A percentile compares a stretch with the other conserved stretches of the same genome.
phyloP scores from a whole-genome alignment of 495 filamentous ascomycete species.

The Hyaloscypha hepaticicola region DNA sequence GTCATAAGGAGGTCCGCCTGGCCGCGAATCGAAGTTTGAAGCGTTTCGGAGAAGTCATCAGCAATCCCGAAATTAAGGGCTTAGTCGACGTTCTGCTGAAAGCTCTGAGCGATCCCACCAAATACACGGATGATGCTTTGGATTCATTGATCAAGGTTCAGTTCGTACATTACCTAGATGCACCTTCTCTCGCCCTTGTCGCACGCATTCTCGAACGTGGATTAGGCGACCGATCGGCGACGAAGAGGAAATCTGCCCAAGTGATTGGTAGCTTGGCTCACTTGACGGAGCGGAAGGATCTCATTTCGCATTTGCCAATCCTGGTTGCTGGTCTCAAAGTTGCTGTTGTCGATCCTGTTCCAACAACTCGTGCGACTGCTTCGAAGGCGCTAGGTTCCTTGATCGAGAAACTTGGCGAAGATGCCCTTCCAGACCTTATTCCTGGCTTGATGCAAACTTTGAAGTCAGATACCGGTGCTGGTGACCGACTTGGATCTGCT shows the following conservation, averaged over 20 bases:
- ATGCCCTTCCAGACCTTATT: slow-evolving; percentile 94
- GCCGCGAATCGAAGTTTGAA: slow-evolving; percentile 95
- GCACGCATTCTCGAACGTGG: slow-evolving; percentile 94
- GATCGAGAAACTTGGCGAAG: slow-evolving; percentile 96
- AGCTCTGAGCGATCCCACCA: slow-evolving; percentile 95
- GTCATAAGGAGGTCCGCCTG: slow-evolving; percentile 90
- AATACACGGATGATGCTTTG: slow-evolving; percentile 92
- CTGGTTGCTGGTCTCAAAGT: slow-evolving; percentile 86
- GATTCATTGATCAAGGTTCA: slow-evolving; percentile 93
- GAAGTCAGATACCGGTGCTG: slow-evolving; percentile 94
- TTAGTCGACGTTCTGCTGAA: slow-evolving; percentile 89
- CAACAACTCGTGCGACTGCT: slow-evolving; percentile 93
- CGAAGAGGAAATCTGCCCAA: slow-evolving; percentile 92
- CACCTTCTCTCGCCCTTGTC: slow-evolving; percentile 89
- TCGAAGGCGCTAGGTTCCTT: slow-evolving; percentile 94
- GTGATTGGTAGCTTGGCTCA: slow-evolving; percentile 97
- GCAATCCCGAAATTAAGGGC: slow-evolving; percentile 92
- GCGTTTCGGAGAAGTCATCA: slow-evolving; percentile 97
- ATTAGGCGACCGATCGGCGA: slow-evolving; percentile 83
- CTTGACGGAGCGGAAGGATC: slow-evolving; percentile 92
- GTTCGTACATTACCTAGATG: slow-evolving; percentile 95
- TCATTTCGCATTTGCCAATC: slow-evolving; percentile 87
- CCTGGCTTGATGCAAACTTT: slow-evolving; percentile 95
- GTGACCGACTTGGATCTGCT: slow-evolving; percentile 91
- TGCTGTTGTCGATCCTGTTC: slow-evolving; percentile 92